Base-by-base conservation (phyloP, 768 basidiomycete species). In the Fistulinella prunicolor region DNA sequence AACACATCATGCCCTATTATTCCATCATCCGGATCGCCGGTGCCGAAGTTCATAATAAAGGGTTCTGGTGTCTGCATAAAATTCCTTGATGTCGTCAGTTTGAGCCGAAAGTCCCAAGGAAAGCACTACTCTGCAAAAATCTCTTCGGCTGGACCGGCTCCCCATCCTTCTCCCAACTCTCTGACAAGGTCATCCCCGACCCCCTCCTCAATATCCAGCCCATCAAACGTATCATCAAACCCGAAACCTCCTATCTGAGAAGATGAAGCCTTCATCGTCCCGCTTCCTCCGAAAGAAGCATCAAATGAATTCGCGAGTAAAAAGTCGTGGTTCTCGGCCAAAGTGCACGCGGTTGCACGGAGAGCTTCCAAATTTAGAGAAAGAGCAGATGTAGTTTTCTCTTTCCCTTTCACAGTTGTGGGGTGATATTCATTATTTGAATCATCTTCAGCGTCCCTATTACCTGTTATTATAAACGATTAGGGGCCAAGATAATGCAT, bases 101-200 rank as follows among this genome's bases (percentile, higher is more conserved):
- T 1, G 4, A 44, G 36, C 34, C 21, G 17, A 43, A n/a, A 28
- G 12, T 26, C 9, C 14, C 17, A 17, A 34, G 38, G 45, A 24
- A 42, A 32, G 32, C 16, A 17, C 34, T 58, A 65, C 64, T 53
- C 47, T 37, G 49, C 26, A 6, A 23, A 41, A 16, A 38, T 56
- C 17, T 54, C 50, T 9, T 47, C 37, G 35, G 42, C 14, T 4
- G 44, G 49, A 40, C 39, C 45, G 23, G 36, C 71, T 17, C 75
- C 80, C 86, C 88, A 89, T 20, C 74, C 81, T 57, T 82, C 81
- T 24, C 87, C 89, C 3, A 91, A 72, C 56, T 91, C 88, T 51
- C 73, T 75, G 8, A 84, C 86, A 22, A 91, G 69, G 56, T 90
- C 89, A 38, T 88, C 86, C 4, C 82, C 86, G 16, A 90, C 65